These are phyloP conservation scores for Coemansia guatemalensis DNA, from an alignment of 192 early-diverging fungal species.

Conservation along the genomic window DNA sequence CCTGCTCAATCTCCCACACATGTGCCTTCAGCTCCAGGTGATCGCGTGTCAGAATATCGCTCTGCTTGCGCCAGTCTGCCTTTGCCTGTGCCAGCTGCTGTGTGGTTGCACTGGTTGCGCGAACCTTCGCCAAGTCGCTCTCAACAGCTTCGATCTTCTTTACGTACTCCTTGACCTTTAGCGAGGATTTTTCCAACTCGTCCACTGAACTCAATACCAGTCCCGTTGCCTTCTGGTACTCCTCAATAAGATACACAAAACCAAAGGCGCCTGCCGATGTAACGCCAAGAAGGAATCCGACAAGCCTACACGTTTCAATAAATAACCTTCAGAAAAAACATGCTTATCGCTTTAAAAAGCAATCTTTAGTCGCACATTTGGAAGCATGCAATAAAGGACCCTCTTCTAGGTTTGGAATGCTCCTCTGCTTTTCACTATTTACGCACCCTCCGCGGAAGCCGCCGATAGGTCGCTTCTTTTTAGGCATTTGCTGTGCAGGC, in stretches of 20 bases:
- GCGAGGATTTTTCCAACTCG: constrained; percentile 73
- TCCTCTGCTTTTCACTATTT: background rate
- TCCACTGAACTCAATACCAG: constrained; percentile 74
- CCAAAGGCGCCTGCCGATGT: constrained; percentile 69
- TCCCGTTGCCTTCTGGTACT: constrained; percentile 76
- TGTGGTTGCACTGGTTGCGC: constrained; percentile 59
- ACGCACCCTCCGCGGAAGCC: constrained; percentile 65
- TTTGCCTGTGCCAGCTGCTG: constrained; percentile 52
- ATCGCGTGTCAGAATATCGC: constrained; percentile 73
- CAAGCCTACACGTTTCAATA: constrained; percentile 49
- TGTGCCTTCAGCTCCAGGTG: constrained; percentile 83
- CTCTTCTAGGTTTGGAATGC: background rate
- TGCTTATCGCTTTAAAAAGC: too few species aligned
- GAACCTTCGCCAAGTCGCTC: constrained; percentile 58
- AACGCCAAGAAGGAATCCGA: constrained; percentile 80
- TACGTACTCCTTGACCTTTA: constrained; percentile 74
- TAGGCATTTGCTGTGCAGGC: constrained; percentile 37
- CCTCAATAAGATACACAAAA: constrained; percentile 84
- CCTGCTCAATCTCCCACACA: constrained; percentile 67
- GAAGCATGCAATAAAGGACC: background rate
- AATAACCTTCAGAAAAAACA: background rate
- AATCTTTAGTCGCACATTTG: background rate
- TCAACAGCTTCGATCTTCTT: constrained; percentile 79
- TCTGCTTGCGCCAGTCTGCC: constrained; percentile 55
- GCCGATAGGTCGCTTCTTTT: constrained; percentile 59